Conservation (phyloP, 164 flowering plant genomes). For the Brasenia schreberi region DNA sequence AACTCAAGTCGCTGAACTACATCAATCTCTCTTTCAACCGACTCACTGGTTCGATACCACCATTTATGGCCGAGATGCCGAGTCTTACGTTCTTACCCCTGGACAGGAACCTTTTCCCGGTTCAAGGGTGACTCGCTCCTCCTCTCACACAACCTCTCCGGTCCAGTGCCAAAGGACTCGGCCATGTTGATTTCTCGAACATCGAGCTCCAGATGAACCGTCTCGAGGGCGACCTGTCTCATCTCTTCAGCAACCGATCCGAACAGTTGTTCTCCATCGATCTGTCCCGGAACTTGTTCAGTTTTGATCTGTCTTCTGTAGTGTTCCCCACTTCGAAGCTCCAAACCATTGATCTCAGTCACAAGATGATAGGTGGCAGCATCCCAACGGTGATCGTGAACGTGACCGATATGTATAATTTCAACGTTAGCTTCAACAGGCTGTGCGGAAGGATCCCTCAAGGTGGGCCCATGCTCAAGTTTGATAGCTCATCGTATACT, state of each 20-base stretch:
- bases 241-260: conserved; percentile 24
- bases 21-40: conserved; percentile 50
- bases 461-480: neutral
- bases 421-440: neutral
- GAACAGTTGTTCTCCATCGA: conserved; percentile 20
- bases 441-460: neutral
- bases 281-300: conserved; percentile 12
- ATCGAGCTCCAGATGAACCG: neutral
- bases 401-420: neutral
- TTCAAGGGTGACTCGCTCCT: neutral
- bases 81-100: neutral
- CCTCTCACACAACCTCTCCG: neutral
- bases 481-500: neutral
- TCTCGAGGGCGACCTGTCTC: conserved; percentile 20
- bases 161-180: neutral
- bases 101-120: neutral
- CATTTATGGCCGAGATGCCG: neutral
- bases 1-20: conserved; percentile 24
- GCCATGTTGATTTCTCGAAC: neutral
- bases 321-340: neutral
- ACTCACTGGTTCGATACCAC: conserved; percentile 51
- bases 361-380: neutral
- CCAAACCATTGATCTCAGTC: neutral
- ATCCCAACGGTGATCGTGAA: neutral
- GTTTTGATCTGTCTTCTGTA: neutral